Percentiles rank a stretch among this genome's conserved stretches.
Evolutionary conservation across 1,284 basidiomycete genomes (phyloP).

Genomic region (Cystobasidiaceae sp.): DNA sequence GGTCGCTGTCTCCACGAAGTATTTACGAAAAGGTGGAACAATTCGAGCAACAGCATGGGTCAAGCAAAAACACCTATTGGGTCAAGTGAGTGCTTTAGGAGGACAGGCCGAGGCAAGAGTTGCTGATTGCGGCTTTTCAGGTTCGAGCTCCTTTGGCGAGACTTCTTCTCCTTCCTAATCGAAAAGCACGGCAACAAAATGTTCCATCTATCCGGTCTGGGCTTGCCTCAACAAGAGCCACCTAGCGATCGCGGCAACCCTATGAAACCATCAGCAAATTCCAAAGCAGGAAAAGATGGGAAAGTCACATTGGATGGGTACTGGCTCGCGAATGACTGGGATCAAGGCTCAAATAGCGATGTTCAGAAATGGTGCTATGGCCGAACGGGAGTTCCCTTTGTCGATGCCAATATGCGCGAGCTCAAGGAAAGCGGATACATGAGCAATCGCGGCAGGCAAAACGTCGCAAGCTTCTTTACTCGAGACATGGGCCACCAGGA

Average conservation of each 20-base stretch:
- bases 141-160: slow-evolving; percentile 56
- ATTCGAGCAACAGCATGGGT: slow-evolving; percentile 47
- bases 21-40: slow-evolving; percentile 47
- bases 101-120: neutral
- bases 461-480: slow-evolving; percentile 55
- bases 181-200: slow-evolving; percentile 28
- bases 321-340: slow-evolving; percentile 26
- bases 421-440: slow-evolving; percentile 52
- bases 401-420: slow-evolving; percentile 56
- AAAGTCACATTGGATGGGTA: slow-evolving; percentile 14
- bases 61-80: slow-evolving; percentile 50
- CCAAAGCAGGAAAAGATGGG: slow-evolving; percentile 1
- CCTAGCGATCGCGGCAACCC: slow-evolving; percentile 4
- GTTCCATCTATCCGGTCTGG: slow-evolving; percentile 18
- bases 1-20: slow-evolving; percentile 51
- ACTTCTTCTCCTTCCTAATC: slow-evolving; percentile 53
- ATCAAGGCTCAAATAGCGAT: slow-evolving; percentile 15
- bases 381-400: slow-evolving; percentile 54
- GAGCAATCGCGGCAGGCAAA: slow-evolving; percentile 56
- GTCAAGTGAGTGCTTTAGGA: slow-evolving; percentile 38
- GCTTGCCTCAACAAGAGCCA: slow-evolving; percentile 11
- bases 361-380: slow-evolving; percentile 52
- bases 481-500: slow-evolving; percentile 53
- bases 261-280: neutral
- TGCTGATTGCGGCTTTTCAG: neutral